Percentiles rank a stretch among this genome's conserved stretches.
phyloP scores from a whole-genome alignment of 1,284 basidiomycete genomes.

The Heterobasidion parviporum region DNA sequence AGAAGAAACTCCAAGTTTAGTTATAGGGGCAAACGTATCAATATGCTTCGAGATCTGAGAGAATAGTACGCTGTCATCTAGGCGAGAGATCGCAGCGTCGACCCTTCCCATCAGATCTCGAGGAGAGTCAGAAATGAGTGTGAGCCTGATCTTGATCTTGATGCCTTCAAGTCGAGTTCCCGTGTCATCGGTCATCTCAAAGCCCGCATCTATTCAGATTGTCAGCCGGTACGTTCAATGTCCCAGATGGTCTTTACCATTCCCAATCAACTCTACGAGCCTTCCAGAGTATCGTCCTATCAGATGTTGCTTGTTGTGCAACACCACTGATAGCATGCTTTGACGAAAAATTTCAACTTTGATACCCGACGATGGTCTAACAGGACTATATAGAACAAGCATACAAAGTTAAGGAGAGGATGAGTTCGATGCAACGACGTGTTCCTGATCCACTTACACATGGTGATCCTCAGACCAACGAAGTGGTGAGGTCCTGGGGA shows the following conservation, averaged over 20 bases:
- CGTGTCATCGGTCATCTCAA: background rate
- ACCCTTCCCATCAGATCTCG: background rate
- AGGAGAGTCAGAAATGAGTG: background rate
- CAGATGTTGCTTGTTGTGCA: background rate
- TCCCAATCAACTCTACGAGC: background rate
- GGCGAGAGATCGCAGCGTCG: background rate
- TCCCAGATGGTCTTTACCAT: no score
- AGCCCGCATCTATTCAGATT: background rate
- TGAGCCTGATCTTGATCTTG: background rate
- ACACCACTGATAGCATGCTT: background rate
- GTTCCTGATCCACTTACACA: background rate
- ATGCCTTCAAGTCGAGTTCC: background rate
- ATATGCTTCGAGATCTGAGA: background rate
- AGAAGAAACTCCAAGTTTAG: background rate
- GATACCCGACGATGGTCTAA: background rate
- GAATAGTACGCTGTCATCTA: background rate
- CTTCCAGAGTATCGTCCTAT: background rate
- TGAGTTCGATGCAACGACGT: background rate
- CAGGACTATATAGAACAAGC: background rate
- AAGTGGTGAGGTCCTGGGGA: no score
- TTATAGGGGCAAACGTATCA: background rate
- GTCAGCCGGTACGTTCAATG: background rate
- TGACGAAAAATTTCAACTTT: background rate
- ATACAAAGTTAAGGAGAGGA: background rate
- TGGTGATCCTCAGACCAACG: background rate